Evolutionary conservation across 306 rosid species (phyloP).

Genomic region (Lablab purpureus): DNA sequence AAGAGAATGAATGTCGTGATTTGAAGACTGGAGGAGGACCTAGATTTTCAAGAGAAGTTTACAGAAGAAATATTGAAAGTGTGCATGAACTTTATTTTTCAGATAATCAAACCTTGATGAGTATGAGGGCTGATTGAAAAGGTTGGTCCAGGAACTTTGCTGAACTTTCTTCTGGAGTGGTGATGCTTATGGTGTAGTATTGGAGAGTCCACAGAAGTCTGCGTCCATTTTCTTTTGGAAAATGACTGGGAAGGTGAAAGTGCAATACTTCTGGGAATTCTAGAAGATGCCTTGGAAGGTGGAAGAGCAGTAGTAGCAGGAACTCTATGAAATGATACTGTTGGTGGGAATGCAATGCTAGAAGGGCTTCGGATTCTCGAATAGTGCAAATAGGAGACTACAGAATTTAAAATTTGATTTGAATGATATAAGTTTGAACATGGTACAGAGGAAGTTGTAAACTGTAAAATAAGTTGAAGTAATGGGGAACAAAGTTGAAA

Average conservation of each 20-base stretch:
- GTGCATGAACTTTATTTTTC: background rate
- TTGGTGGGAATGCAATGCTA: slow-evolving; percentile 59
- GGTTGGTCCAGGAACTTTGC: slow-evolving; percentile 53
- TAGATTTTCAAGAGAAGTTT: slow-evolving; percentile 37
- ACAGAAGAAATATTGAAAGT: slow-evolving; percentile 18
- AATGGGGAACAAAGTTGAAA: background rate
- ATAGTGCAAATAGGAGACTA: slow-evolving; percentile 49
- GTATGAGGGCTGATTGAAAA: slow-evolving; percentile 50
- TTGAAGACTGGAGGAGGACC: slow-evolving; percentile 61
- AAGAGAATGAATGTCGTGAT: slow-evolving; percentile 50
- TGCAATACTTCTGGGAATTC: slow-evolving; percentile 31
- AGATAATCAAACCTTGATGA: slow-evolving; percentile 64
- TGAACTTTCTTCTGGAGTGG: slow-evolving; percentile 46
- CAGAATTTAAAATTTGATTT: slow-evolving; percentile 27
- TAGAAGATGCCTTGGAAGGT: slow-evolving; percentile 43
- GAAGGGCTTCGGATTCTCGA: slow-evolving; percentile 38
- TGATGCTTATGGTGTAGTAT: slow-evolving; percentile 52
- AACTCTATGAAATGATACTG: slow-evolving; percentile 26
- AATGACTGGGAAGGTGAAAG: slow-evolving; percentile 40
- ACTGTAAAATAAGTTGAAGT: background rate
- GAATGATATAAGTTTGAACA: background rate
- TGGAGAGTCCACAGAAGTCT: slow-evolving; percentile 52
- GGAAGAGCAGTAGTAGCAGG: slow-evolving; percentile 50
- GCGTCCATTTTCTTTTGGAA: slow-evolving; percentile 57
- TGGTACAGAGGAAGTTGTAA: background rate